Conservation (phyloP, 2,329 filamentous ascomycete genomes). For the Cercospora citrullina region DNA sequence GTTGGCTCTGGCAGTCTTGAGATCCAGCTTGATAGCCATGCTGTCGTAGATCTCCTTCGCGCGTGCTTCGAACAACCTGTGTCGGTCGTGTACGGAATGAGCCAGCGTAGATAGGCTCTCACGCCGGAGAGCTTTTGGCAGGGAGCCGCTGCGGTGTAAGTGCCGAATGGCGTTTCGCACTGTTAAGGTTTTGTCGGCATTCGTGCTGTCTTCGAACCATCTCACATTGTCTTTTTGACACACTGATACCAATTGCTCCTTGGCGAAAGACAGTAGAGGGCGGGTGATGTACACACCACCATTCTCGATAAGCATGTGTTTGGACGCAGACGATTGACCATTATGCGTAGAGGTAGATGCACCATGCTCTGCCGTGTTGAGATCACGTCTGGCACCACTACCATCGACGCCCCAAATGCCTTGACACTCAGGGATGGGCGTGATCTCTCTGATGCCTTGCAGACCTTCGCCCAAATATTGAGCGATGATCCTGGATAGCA, state of each 20-base stretch:
- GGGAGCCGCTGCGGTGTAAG: slow-evolving; percentile 56
- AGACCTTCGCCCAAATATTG: slow-evolving; percentile 71
- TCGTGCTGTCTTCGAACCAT: slow-evolving; percentile 87
- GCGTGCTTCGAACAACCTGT: slow-evolving; percentile 51
- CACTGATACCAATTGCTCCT: slow-evolving; percentile 71
- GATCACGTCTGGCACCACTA: slow-evolving; percentile 32
- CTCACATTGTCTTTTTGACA: slow-evolving; percentile 66
- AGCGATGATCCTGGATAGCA: slow-evolving; percentile 72
- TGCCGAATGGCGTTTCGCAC: slow-evolving; percentile 77
- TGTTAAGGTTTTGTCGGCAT: slow-evolving; percentile 74
- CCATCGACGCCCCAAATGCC: slow-evolving; percentile 68
- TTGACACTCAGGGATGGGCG: slow-evolving; percentile 75
- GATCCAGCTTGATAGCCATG: slow-evolving; percentile 49
- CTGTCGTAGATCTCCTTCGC: slow-evolving; percentile 54
- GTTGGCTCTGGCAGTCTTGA: slow-evolving; percentile 36
- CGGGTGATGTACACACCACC: slow-evolving; percentile 66
- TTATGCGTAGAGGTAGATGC: not conserved
- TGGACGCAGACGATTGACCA: not conserved
- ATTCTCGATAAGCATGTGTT: slow-evolving; percentile 12
- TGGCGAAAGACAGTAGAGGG: slow-evolving; percentile 69
- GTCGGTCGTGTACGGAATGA: slow-evolving; percentile 23
- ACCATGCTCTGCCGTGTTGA: not conserved
- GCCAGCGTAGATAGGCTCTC: slow-evolving; percentile 64
- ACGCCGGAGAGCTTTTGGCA: slow-evolving; percentile 71
- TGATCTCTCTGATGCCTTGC: slow-evolving; percentile 28